Evolutionary conservation across 2,329 filamentous ascomycete species (phyloP).

Genomic region (Chrysosporium keratinophilum): DNA sequence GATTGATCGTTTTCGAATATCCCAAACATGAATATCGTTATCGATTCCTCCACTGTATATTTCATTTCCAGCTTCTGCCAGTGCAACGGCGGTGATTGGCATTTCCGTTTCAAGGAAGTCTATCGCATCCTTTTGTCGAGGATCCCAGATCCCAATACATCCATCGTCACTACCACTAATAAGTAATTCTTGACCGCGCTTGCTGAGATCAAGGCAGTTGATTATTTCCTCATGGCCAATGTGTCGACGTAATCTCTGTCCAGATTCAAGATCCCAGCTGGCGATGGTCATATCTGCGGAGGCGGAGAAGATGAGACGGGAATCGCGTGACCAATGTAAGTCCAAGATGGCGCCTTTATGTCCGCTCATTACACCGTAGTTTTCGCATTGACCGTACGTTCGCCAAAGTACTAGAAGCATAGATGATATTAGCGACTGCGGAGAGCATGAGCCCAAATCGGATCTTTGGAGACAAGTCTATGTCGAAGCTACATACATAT

Average conservation of each 20-base stretch:
- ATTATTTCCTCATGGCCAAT: conserved; percentile 92
- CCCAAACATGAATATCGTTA: conserved; percentile 96
- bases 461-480: too few relatives aligned
- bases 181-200: conserved; percentile 78
- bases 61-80: conserved; percentile 92
- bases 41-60: conserved; percentile 91
- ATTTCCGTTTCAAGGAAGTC: conserved; percentile 87
- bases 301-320: conserved; percentile 77
- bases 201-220: conserved; percentile 80
- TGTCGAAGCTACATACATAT: conserved; percentile 53
- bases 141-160: conserved; percentile 91
- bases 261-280: conserved; percentile 89
- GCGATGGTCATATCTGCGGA: conserved; percentile 89
- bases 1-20: conserved; percentile 80
- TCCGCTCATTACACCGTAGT: conserved; percentile 78
- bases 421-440: not conserved
- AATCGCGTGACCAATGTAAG: conserved; percentile 93
- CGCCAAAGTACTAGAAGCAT: conserved; percentile 76
- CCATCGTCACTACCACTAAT: conserved; percentile 91
- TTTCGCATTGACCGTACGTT: conserved; percentile 85
- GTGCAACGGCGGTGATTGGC: conserved; percentile 78
- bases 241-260: conserved; percentile 83
- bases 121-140: conserved; percentile 74
- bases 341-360: conserved; percentile 88
- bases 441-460: not conserved